Percentiles rank a stretch among this genome's conserved stretches.
phyloP scores from a whole-genome alignment of 345 rosid genomes.

The Camelina neglecta region DNA sequence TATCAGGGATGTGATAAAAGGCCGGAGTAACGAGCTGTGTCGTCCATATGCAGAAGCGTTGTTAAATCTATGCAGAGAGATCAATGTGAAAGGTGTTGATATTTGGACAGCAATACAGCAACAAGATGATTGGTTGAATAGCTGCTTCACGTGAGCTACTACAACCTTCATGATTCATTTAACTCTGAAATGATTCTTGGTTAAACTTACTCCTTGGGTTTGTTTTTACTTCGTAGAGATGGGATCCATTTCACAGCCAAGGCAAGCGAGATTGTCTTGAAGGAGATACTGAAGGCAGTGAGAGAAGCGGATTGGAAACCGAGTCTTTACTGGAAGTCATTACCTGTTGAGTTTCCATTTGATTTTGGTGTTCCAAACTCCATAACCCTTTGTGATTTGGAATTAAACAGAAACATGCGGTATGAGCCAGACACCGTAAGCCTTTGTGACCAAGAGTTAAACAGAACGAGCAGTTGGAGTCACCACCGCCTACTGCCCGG shows the following conservation, averaged over 20 bases:
- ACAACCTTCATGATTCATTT: constrained; percentile 1
- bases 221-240: constrained; percentile 50
- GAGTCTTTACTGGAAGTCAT: constrained; percentile 59
- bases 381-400: constrained; percentile 13
- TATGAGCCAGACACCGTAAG: constrained; percentile 10
- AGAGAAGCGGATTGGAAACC: constrained; percentile 80
- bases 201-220: constrained; percentile 2
- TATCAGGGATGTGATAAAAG: constrained; percentile 34
- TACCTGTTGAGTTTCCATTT: constrained; percentile 61
- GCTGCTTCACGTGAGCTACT: constrained; percentile 76
- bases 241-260: constrained; percentile 72
- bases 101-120: constrained; percentile 71
- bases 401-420: constrained; percentile 30
- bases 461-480: constrained; percentile 19
- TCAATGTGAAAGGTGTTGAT: constrained; percentile 64
- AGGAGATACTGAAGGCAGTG: constrained; percentile 62
- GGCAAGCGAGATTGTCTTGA: constrained; percentile 67
- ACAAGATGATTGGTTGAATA: constrained; percentile 61
- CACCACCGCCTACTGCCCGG: constrained; percentile 3
- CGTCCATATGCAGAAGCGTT: constrained; percentile 70
- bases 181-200: neutral
- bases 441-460: constrained; percentile 30
- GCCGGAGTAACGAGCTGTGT: constrained; percentile 69
- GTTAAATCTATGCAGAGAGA: constrained; percentile 65
- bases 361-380: constrained; percentile 44